Evolutionary conservation across 192 early-diverging fungal species (phyloP).

Genomic region (Entomortierella chlamydospora): DNA sequence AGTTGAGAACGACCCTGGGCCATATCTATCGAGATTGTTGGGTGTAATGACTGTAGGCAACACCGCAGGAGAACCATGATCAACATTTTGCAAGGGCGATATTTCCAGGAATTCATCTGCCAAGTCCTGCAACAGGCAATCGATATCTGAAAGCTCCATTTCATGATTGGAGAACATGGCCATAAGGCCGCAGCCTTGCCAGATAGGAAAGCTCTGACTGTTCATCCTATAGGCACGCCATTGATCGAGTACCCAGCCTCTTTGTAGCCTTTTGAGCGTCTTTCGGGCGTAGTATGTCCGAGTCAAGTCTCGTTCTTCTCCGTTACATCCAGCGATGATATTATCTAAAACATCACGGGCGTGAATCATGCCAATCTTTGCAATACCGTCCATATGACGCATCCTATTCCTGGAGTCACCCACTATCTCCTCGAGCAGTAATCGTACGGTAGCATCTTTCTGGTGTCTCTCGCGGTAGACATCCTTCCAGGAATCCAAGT

Average conservation of each 20-base stretch:
- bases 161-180: constrained; percentile 45
- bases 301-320: constrained; percentile 28
- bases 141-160: constrained; percentile 35
- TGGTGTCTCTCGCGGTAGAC: constrained; percentile 36
- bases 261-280: constrained; percentile 26
- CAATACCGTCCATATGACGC: constrained; percentile 48
- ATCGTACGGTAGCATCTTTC: constrained; percentile 36
- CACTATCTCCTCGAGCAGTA: constrained; percentile 35
- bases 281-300: constrained; percentile 44
- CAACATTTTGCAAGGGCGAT: constrained; percentile 14
- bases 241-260: constrained; percentile 52
- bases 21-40: constrained; percentile 9
- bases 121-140: constrained; percentile 35
- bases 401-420: constrained; percentile 44
- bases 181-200: constrained; percentile 49
- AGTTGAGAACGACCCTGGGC: constrained; percentile 5
- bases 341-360: constrained; percentile 47
- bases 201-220: constrained; percentile 34
- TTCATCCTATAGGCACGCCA: constrained; percentile 34
- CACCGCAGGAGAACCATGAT: neutral
- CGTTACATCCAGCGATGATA: constrained; percentile 30
- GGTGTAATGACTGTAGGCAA: neutral
- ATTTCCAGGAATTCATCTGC: constrained; percentile 35
- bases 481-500: constrained; percentile 21
- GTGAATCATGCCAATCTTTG: constrained; percentile 33